Base-by-base conservation (phyloP, 2,329 filamentous ascomycete species). In the Nothomitra cinnamomea region DNA sequence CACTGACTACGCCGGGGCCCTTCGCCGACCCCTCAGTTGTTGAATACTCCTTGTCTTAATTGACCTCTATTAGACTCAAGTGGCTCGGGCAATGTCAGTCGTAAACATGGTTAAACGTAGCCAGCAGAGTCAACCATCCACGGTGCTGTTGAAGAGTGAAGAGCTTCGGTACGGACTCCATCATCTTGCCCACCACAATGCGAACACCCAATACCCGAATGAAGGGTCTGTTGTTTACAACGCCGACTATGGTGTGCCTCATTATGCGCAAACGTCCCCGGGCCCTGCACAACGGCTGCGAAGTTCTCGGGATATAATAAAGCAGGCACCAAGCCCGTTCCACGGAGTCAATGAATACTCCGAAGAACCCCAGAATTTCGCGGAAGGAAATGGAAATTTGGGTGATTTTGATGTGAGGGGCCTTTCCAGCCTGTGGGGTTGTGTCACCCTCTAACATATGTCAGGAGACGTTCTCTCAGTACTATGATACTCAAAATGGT, bases 121-220 rank as follows among this genome's bases (percentile, higher is more conserved):
- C 24, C 24, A 17, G 10, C 4, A 32, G 5, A 32, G 10, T 32
- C 28, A 10, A 35, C 28, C 45, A 19, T 19, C 45, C 13, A 13
- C 45, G 45, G 13, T 13, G 32, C 32, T 28, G 7, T 8, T 28
- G n/a, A 49, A 63, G 53, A 61, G 62, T 54, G 63, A 63, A 55
- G 68, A 70, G 45, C 57, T 63, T 25, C 66, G 69, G n/a, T 64
- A 66, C 54, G 67, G 68, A 40, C 66, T 72, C 55, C 66, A 69
- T 49, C 67, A 73, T 21, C 58, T 74, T 25, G 62, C 70, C 51
- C 67, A 71, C 54, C 69, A 74, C 57, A 74, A 73, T 60, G 61
- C 65, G 12, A 17, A 21, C 32, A 52, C 10, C 21, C 32, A 40
- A 41, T 52, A 52, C 35, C 50, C 36, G 21, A 19, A 41, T 35